Evolutionary conservation across 2,329 filamentous ascomycete genomes (phyloP), one percentile per base, ranked within the genome.

Genomic region (Fusarium buharicum): DNA sequence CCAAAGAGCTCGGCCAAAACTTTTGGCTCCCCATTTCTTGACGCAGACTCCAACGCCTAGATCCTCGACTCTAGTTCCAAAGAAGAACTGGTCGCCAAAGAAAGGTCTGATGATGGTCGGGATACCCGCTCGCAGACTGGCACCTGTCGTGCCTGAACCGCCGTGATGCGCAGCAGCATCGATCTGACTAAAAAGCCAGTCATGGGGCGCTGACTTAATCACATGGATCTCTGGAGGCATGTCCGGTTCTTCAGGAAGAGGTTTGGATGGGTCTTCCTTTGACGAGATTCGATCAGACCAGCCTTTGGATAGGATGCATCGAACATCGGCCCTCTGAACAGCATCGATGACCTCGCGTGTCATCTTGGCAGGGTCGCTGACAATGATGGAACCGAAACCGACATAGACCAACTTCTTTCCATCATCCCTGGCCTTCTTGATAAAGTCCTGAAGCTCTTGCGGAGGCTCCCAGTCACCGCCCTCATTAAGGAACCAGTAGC

Each of bases 51-150:
- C 95, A 3, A 98, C 95, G 1, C 95, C 94, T 6, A 99, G 82
- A 71, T 98, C 94, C 74, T 98, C 93, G 2, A 98, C 90, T 4
- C 95, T 85, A 27, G 84, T 86, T 7, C 93, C 95, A 70, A 96
- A 98, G 81, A 99, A 99, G 82, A 90, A 97, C 73, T 99, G 95
- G 70, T 99, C 95, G 6, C 95, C 95, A 72, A 99, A 99, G 80
- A 98, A 99, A 0, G 95, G 95, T 59, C 94, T 91, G 72, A 98
- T 90, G 63, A 99, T 93, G 0, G 95, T 98, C 0, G 95, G 95
- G 6, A 97, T 86, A 3, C 95, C 95, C 1, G 93, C 93, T 48
- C 95, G 85, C 44, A 99, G 81, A 74, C 92, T 96, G 1, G 95
- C 95, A 2, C 95, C 95, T 0, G 95, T 99, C 0, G 95, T 99